Evolutionary conservation across 208 protist genomes (phyloP).

Genomic region (Acanthamoeba sp.): DNA sequence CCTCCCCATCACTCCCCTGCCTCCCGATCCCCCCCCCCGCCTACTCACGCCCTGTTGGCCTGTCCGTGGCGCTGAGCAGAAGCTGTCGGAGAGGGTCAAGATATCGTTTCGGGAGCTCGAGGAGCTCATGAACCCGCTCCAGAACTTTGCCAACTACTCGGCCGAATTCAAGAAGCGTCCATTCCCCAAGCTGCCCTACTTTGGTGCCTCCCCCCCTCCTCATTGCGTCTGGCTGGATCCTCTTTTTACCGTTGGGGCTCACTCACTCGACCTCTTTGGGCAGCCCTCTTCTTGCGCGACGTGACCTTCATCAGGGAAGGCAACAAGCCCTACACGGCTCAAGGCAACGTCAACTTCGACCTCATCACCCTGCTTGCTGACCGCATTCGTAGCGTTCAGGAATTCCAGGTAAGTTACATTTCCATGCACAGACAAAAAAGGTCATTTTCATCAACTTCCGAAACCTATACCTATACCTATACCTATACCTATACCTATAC

Average conservation of each 20-base stretch:
- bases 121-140: background rate
- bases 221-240: background rate
- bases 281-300: slow-evolving; percentile 62
- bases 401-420: background rate
- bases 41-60: background rate
- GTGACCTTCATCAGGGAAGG: slow-evolving; percentile 52
- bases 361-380: slow-evolving; percentile 40
- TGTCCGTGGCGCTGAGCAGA: background rate
- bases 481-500: no score
- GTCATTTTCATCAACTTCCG: no score
- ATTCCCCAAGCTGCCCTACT: slow-evolving; percentile 61
- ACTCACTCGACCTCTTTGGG: no score
- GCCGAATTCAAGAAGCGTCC: slow-evolving; percentile 56
- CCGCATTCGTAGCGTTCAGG: background rate
- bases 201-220: slow-evolving; percentile 16
- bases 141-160: slow-evolving; percentile 8
- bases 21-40: background rate
- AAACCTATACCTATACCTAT: no score
- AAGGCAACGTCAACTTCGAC: slow-evolving; percentile 47
- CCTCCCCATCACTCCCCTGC: background rate
- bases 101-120: background rate
- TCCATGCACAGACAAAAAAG: no score
- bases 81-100: background rate
- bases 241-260: background rate
- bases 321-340: slow-evolving; percentile 15